Base-by-base conservation (phyloP, 805 yeast species). In the Clavispora asparagi region DNA sequence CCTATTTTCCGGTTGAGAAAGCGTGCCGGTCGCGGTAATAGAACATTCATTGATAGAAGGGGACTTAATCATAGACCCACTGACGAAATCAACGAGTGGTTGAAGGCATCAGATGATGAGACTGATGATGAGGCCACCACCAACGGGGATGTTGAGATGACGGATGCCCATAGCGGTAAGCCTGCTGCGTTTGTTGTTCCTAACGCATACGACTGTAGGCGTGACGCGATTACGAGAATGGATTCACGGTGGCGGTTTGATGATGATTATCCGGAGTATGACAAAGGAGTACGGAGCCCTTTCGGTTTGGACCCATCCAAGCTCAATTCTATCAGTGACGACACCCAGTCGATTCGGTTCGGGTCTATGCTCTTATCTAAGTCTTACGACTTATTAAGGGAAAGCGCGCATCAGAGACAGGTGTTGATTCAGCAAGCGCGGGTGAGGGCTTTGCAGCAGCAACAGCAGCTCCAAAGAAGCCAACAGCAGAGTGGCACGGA, bases 341-440 rank as follows among this genome's bases (percentile, higher is more conserved):
- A 83, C 43, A 90, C 97, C 1, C 97, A 91, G 65, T 83, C 87
- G 1, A 87, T 92, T 28, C 73, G 97, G 49, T 91, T 91, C 66
- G 96, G 97, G 8, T 81, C 95, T 7, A 90, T 90, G 97, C 67
- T 92, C 29, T 72, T 90, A 37, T 81, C 94, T 4, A 92, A 91
- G 63, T 83, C 97, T 0, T 87, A 87, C 60, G 97, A 90, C 44
- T 77, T 83, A 42, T 69, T 83, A 52, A 72, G 88, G 56, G 89
- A 90, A 60, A 85, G 91, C 17, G 81, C 87, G 45, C 76, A 81
- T 58, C 82, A 82, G 65, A 76, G 94, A 54, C 74, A 68, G 48
- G 57, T 61, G 19, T 61, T 61, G 50, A 59, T 71, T 23, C 90
- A 79, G 64, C 83, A 65, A 70, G 76, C 74, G 3, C 64, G 70